Conservation (phyloP, 2,329 filamentous ascomycete genomes). For the Lachnellula cervina region DNA sequence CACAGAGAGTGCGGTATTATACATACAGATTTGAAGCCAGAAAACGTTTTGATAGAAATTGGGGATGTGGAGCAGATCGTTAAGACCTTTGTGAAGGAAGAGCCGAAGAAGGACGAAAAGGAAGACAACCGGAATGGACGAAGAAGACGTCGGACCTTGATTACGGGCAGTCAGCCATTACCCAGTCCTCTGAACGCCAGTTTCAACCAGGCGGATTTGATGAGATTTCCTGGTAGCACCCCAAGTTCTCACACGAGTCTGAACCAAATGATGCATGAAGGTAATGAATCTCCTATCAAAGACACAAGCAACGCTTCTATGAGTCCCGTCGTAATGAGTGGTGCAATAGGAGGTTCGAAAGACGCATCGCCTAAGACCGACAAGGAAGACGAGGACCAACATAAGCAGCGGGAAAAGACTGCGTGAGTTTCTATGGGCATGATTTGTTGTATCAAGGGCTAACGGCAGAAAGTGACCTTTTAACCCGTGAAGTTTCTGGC, state of each 20-base stretch:
- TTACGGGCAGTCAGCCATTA: slow-evolving; percentile 93
- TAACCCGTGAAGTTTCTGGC: slow-evolving; percentile 89
- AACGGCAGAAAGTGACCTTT: slow-evolving; percentile 61
- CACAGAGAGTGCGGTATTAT: slow-evolving; percentile 98
- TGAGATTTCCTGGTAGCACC: slow-evolving; percentile 50
- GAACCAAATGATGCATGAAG: slow-evolving; percentile 77
- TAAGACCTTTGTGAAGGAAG: slow-evolving; percentile 87
- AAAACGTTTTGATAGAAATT: slow-evolving; percentile 98
- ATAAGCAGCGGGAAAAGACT: slow-evolving; percentile 86
- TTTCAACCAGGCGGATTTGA: slow-evolving; percentile 74
- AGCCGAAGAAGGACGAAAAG: slow-evolving; percentile 61
- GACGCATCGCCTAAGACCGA: slow-evolving; percentile 46
- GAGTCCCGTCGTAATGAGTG: slow-evolving; percentile 49
- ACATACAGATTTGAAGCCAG: slow-evolving; percentile 94
- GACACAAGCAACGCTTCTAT: slow-evolving; percentile 31
- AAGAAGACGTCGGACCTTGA: slow-evolving; percentile 82
- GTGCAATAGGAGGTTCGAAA: slow-evolving; percentile 42
- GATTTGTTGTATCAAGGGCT: slow-evolving; percentile 5
- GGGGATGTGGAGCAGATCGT: slow-evolving; percentile 98
- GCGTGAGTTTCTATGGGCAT: slow-evolving; percentile 59
- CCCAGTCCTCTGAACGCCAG: slow-evolving; percentile 90
- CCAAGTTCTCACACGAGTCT: slow-evolving; percentile 68
- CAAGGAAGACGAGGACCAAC: slow-evolving; percentile 53
- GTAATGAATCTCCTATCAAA: slow-evolving; percentile 49
- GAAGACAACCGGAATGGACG: slow-evolving; percentile 90